Conservation (phyloP, 2,329 filamentous ascomycete genomes). For the Neonectria neomacrospora region DNA sequence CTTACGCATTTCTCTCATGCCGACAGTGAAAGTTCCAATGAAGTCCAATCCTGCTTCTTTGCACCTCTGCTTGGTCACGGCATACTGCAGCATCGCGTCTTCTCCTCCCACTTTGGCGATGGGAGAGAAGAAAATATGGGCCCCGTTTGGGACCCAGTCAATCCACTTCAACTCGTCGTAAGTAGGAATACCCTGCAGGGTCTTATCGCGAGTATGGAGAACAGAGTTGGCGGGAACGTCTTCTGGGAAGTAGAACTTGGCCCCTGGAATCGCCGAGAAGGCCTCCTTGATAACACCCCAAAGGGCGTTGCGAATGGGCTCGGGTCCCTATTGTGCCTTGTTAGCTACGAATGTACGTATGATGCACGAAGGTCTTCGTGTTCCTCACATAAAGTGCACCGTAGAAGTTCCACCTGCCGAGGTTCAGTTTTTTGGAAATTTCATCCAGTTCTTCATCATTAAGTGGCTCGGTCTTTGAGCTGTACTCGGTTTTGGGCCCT, state of each 20-base stretch:
- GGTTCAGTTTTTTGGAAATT: slow-evolving; percentile 34
- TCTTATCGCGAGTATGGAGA: slow-evolving; percentile 29
- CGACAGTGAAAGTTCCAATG: slow-evolving; percentile 31
- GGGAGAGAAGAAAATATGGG: slow-evolving; percentile 39
- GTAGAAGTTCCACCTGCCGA: slow-evolving; percentile 40
- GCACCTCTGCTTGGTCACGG: slow-evolving; percentile 24
- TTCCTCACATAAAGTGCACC: slow-evolving; percentile 30
- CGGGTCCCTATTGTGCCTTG: slow-evolving; percentile 19
- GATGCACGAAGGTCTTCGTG: too few relatives aligned
- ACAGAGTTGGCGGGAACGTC: slow-evolving; percentile 35
- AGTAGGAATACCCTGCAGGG: slow-evolving; percentile 32
- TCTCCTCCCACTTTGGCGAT: slow-evolving; percentile 36
- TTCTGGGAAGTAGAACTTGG: slow-evolving; percentile 38
- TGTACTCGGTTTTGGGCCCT: slow-evolving; percentile 24
- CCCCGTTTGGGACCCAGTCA: slow-evolving; percentile 35
- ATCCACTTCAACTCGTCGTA: slow-evolving; percentile 37
- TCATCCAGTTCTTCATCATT: slow-evolving; percentile 28
- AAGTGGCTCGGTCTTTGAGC: slow-evolving; percentile 17
- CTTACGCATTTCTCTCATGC: slow-evolving; percentile 24
- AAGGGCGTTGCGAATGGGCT: slow-evolving; percentile 32
- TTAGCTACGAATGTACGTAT: neutral
- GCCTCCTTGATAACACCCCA: slow-evolving; percentile 32
- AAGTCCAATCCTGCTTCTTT: slow-evolving; percentile 38
- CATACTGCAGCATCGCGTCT: slow-evolving; percentile 23
- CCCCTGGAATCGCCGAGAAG: slow-evolving; percentile 33